A percentile compares a stretch with the other conserved stretches of the same genome.
Conservation (phyloP, 805 yeast genomes). For the Millerozyma acaciae region DNA sequence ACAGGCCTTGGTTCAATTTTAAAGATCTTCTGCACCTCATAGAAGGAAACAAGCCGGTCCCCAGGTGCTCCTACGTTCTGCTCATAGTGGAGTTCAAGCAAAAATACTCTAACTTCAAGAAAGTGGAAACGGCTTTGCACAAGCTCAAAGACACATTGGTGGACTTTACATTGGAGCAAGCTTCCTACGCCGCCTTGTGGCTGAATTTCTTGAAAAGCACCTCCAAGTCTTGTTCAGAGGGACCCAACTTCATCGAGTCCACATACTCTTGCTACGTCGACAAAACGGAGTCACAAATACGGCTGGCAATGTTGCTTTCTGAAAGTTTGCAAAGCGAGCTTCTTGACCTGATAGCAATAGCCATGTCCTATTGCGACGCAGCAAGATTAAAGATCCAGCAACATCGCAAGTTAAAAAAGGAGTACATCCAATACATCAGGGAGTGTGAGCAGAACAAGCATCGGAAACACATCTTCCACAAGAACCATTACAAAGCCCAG, state of each 20-base stretch:
- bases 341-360: slow-evolving; percentile 5
- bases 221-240: not conserved
- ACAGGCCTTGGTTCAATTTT: not conserved
- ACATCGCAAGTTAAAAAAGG: slow-evolving; percentile 5
- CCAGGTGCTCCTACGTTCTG: not conserved
- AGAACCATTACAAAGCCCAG: slow-evolving; percentile 6
- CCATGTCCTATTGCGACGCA: slow-evolving; percentile 7
- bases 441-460: slow-evolving; percentile 3
- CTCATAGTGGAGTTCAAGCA: slow-evolving; percentile 4
- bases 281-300: slow-evolving; percentile 6
- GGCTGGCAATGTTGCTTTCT: slow-evolving; percentile 3
- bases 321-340: slow-evolving; percentile 5
- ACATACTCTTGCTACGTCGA: slow-evolving; percentile 8
- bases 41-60: not conserved
- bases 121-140: slow-evolving; percentile 2
- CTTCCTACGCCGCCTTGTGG: slow-evolving; percentile 8
- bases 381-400: slow-evolving; percentile 3
- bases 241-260: slow-evolving; percentile 5
- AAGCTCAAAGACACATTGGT: not conserved
- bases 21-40: slow-evolving; percentile 1
- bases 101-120: slow-evolving; percentile 4
- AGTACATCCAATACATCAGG: slow-evolving; percentile 6
- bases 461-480: slow-evolving; percentile 3
- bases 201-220: slow-evolving; percentile 3
- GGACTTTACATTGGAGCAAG: slow-evolving; percentile 4